Evolutionary conservation across 257 asterid genomes (phyloP).

Genomic region (Rehmannia glutinosa): DNA sequence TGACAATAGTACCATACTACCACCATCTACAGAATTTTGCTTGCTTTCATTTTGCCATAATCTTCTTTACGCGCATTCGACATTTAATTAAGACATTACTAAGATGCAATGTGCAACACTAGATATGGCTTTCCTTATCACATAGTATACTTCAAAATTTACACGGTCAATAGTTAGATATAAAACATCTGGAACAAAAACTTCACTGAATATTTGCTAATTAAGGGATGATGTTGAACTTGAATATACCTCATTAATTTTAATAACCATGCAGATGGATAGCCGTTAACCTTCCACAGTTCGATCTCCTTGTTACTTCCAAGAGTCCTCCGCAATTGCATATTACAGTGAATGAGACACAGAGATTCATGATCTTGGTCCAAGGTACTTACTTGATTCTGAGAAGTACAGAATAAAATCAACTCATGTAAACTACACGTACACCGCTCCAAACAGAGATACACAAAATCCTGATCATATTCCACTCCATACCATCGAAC

Average conservation of each 20-base stretch:
- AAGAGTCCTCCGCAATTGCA: constrained; percentile 21
- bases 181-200: neutral
- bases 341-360: constrained; percentile 5
- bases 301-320: constrained; percentile 42
- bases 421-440: constrained; percentile 68
- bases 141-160: no score
- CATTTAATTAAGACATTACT: no score
- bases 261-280: constrained; percentile 61
- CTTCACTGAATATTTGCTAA: neutral
- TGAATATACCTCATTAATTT: constrained; percentile 83
- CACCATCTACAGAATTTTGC: no score
- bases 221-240: neutral
- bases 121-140: no score
- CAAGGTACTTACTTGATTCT: constrained; percentile 17
- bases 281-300: constrained; percentile 63
- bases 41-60: neutral
- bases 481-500: constrained; percentile 91
- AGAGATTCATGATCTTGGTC: constrained; percentile 21
- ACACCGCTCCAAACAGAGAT: constrained; percentile 78
- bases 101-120: no score
- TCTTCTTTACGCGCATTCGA: neutral
- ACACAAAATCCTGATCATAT: constrained; percentile 76
- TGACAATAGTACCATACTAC: no score
- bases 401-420: constrained; percentile 35
- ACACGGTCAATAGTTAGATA: no score